Evolutionary conservation across 768 basidiomycete species (phyloP).

Genomic region (Suillus paluster): DNA sequence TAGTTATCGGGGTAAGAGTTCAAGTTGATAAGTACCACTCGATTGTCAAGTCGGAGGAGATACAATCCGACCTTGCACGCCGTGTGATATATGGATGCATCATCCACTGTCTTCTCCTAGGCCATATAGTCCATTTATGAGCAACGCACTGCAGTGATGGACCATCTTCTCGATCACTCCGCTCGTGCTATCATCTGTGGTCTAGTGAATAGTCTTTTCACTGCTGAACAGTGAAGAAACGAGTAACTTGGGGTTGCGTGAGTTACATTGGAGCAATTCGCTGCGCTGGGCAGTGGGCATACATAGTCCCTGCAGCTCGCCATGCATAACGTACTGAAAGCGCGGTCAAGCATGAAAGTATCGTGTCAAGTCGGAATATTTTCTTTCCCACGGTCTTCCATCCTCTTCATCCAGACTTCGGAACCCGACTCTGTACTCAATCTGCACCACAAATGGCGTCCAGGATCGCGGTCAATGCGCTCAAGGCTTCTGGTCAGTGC

Average conservation of each 20-base stretch:
- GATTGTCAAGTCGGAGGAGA: not conserved
- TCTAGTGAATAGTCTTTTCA: not conserved
- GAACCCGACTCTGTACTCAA: constrained; percentile 14
- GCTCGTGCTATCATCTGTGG: not conserved
- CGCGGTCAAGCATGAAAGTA: not conserved
- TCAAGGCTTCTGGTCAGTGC: constrained; percentile 61
- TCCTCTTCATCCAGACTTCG: constrained; percentile 10
- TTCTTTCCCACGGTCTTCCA: constrained; percentile 32
- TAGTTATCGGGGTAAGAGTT: not conserved
- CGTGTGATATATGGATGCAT: not conserved
- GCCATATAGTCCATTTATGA: not conserved
- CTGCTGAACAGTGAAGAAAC: not conserved
- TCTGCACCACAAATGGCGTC: constrained; percentile 55
- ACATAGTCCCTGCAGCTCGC: not conserved
- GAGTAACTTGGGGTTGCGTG: not conserved
- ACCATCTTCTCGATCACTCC: not conserved
- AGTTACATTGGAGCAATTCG: not conserved
- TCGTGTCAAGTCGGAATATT: constrained; percentile 37
- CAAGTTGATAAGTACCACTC: not conserved
- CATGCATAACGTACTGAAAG: not conserved
- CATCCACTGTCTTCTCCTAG: not conserved
- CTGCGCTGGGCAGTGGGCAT: not conserved
- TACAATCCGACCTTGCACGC: not conserved
- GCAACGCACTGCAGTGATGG: not conserved
- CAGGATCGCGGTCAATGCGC: constrained; percentile 68